Conservation (phyloP, 345 rosid genomes). For the Eucalyptus virginea region DNA sequence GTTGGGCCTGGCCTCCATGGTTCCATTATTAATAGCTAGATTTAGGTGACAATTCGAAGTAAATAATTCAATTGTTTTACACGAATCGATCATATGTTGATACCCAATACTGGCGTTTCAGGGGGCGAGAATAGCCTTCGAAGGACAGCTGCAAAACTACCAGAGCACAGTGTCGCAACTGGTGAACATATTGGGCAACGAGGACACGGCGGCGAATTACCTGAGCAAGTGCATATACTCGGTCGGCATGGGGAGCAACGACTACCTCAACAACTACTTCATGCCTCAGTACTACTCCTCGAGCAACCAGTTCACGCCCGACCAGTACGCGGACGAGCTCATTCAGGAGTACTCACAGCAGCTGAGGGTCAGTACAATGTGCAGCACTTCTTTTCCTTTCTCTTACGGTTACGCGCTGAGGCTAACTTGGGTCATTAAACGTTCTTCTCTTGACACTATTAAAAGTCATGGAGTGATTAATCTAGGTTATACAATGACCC, state of each 20-base stretch:
- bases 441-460: background rate
- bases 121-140: slow-evolving; percentile 71
- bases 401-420: background rate
- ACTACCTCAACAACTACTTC: slow-evolving; percentile 91
- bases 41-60: background rate
- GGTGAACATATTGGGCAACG: slow-evolving; percentile 52
- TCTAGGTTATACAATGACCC: background rate
- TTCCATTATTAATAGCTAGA: background rate
- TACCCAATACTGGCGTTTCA: background rate
- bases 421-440: background rate
- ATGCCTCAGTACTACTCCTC: slow-evolving; percentile 56
- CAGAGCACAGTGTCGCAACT: slow-evolving; percentile 45
- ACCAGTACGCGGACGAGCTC: slow-evolving; percentile 51
- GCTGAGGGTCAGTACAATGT: slow-evolving; percentile 25
- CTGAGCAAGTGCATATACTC: slow-evolving; percentile 66
- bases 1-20: background rate
- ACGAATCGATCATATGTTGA: background rate
- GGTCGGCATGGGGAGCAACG: slow-evolving; percentile 86
- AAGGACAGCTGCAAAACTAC: slow-evolving; percentile 68
- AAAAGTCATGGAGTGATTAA: background rate
- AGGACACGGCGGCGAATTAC: slow-evolving; percentile 37
- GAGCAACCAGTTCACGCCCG: slow-evolving; percentile 37
- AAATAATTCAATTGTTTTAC: background rate
- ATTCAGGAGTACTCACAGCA: slow-evolving; percentile 42
- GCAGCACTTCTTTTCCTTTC: background rate